Percentiles rank a stretch among this genome's conserved stretches.
Conservation (phyloP, 345 rosid species). For the Linum usitatissimum region DNA sequence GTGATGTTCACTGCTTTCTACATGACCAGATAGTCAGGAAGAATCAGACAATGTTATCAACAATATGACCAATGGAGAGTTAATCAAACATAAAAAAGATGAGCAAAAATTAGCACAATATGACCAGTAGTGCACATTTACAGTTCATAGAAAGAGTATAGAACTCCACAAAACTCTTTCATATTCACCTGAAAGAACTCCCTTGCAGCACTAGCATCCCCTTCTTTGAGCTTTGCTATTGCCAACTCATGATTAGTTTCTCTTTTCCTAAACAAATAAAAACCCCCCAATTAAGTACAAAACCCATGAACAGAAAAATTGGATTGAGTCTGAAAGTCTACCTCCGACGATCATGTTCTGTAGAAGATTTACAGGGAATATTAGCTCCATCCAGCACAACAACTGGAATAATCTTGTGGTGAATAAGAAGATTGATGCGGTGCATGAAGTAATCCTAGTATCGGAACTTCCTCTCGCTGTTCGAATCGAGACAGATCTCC, state of each 20-base stretch:
- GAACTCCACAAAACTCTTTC: not conserved
- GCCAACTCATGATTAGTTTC: constrained; percentile 52
- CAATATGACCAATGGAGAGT: too few species aligned
- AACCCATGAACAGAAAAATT: not conserved
- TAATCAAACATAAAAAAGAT: too few species aligned
- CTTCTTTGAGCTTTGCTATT: constrained; percentile 57
- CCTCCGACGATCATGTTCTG: constrained; percentile 64
- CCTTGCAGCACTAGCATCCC: constrained; percentile 54
- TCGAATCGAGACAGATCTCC: constrained; percentile 74
- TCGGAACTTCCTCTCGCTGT: constrained; percentile 46
- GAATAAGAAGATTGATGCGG: constrained; percentile 58
- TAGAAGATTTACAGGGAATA: constrained; percentile 67
- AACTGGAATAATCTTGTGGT: constrained; percentile 53
- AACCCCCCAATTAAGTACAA: not conserved
- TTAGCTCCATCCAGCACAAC: constrained; percentile 81
- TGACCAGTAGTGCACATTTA: too few species aligned
- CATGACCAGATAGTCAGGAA: constrained; percentile 5
- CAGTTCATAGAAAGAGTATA: not conserved
- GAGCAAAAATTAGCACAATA: too few species aligned
- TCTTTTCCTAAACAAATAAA: constrained; percentile 36
- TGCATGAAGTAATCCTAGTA: constrained; percentile 77
- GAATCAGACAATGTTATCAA: too few species aligned
- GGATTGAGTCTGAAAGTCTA: constrained; percentile 2
- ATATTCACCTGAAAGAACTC: constrained; percentile 70
- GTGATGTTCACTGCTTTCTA: constrained; percentile 77